Conservation (phyloP, 257 asterid species). For the Solanum tarijense region DNA sequence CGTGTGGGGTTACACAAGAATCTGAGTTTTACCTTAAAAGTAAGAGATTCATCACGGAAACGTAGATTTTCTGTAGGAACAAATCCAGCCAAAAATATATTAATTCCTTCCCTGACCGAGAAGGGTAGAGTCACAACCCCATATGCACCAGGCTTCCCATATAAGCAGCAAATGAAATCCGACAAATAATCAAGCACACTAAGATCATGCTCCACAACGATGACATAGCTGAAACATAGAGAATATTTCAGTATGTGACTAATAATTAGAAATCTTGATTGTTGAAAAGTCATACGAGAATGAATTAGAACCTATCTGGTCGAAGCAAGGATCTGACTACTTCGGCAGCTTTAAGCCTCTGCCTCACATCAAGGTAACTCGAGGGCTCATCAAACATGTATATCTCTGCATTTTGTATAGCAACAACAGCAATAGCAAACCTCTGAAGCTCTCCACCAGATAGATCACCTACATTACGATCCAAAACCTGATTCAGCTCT, state of each 20-base stretch:
- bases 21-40: constrained; percentile 51
- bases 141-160: constrained; percentile 94
- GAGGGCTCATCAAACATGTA: constrained; percentile 99
- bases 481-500: constrained; percentile 88
- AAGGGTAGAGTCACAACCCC: constrained; percentile 98
- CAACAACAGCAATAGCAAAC: constrained; percentile 95
- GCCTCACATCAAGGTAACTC: constrained; percentile 97
- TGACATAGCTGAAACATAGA: constrained; percentile 62
- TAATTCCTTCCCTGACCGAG: constrained; percentile 97
- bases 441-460: constrained; percentile 99
- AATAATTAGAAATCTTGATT: neutral
- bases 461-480: constrained; percentile 91
- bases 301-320: constrained; percentile 51
- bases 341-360: constrained; percentile 97
- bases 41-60: constrained; percentile 84
- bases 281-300: neutral
- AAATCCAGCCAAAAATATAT: constrained; percentile 89
- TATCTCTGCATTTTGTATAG: constrained; percentile 90
- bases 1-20: neutral
- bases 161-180: constrained; percentile 94
- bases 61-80: constrained; percentile 94
- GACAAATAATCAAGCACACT: constrained; percentile 93
- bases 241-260: neutral
- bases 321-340: constrained; percentile 94
- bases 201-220: constrained; percentile 94